Evolutionary conservation across 1,284 basidiomycete genomes (phyloP).

Genomic region (Naganishia albida): DNA sequence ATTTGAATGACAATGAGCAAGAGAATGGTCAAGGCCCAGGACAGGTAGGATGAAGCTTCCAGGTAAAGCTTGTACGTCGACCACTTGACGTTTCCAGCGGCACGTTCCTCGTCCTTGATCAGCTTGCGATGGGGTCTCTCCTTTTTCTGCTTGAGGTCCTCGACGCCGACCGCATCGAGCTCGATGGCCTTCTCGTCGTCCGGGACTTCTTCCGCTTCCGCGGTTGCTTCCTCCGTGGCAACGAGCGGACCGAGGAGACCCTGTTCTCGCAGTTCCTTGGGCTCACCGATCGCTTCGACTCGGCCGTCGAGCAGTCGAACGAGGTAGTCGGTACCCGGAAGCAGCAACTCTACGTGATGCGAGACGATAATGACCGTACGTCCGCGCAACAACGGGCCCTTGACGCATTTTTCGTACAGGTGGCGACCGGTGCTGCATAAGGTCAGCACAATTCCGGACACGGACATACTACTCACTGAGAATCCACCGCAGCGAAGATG

Average conservation of each 20-base stretch:
- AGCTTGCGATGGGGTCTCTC: constrained; percentile 69
- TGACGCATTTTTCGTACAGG: constrained; percentile 50
- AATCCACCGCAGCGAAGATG: constrained; percentile 83
- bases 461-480: constrained; percentile 58
- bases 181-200: constrained; percentile 45
- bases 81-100: constrained; percentile 72
- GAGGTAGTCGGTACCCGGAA: constrained; percentile 65
- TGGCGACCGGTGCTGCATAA: constrained; percentile 17
- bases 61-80: constrained; percentile 84
- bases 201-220: constrained; percentile 34
- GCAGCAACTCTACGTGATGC: constrained; percentile 72
- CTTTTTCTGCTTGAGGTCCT: constrained; percentile 49
- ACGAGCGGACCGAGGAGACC: constrained; percentile 59
- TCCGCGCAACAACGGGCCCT: constrained; percentile 63
- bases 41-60: constrained; percentile 52
- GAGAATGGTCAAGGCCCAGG: constrained; percentile 47
- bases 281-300: constrained; percentile 62
- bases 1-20: constrained; percentile 55
- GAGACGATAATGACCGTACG: constrained; percentile 81
- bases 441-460: not conserved
- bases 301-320: constrained; percentile 66
- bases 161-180: constrained; percentile 45
- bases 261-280: constrained; percentile 61
- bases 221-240: constrained; percentile 56
- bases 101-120: constrained; percentile 85